Conservation (phyloP, 1,139 yeast species). For the Diutina pseudorugosa region DNA sequence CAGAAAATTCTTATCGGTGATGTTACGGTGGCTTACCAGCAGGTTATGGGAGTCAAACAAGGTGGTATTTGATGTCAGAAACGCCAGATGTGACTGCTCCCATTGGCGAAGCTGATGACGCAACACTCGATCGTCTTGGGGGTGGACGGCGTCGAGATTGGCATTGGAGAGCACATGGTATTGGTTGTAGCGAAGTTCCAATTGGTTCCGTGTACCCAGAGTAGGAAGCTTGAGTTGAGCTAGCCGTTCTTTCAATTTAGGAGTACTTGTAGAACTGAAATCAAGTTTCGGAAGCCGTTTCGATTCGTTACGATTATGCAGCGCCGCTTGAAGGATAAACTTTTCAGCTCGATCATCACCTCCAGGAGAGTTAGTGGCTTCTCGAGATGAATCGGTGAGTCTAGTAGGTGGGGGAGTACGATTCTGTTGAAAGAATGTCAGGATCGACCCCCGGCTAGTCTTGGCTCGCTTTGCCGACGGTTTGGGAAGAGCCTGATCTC, state of each 20-base stretch:
- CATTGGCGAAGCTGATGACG: constrained; percentile 3
- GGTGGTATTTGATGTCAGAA: background rate
- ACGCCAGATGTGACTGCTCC: constrained; percentile 2
- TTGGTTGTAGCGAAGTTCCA: constrained; percentile 67
- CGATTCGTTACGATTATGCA: constrained; percentile 9
- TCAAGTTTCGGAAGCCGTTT: constrained; percentile 47
- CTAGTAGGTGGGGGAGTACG: background rate
- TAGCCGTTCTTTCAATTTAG: constrained; percentile 53
- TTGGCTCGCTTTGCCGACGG: background rate
- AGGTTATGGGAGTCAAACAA: background rate
- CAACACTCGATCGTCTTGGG: background rate
- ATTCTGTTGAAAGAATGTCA: background rate
- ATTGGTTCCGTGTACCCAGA: constrained; percentile 47
- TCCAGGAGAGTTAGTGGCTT: background rate
- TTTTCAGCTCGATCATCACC: background rate
- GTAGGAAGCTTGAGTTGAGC: constrained; percentile 42
- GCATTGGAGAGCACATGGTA: constrained; percentile 35
- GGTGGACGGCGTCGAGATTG: background rate
- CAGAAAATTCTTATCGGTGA: constrained; percentile 28
- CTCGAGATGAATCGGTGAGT: background rate
- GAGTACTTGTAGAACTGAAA: constrained; percentile 44
- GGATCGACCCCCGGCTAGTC: background rate
- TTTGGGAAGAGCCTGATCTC: background rate
- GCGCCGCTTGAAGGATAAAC: background rate
- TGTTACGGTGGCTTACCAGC: constrained; percentile 15